phyloP scores from a whole-genome alignment of 306 rosid genomes.

The Abrus precatorius region DNA sequence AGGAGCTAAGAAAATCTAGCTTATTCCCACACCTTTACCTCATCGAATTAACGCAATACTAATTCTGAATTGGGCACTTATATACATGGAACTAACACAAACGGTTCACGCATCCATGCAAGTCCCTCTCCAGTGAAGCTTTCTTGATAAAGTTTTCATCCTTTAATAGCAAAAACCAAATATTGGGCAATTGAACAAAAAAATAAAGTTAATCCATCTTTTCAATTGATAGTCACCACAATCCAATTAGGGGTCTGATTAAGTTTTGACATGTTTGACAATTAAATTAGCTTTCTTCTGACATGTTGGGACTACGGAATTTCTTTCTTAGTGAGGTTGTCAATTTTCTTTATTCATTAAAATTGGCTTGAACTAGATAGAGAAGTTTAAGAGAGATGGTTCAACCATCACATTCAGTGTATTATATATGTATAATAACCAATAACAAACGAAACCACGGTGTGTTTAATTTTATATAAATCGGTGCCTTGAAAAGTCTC shows the following conservation, averaged over 20 bases:
- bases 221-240: constrained; percentile 55
- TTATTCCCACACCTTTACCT: constrained; percentile 47
- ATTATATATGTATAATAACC: neutral
- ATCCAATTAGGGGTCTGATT: constrained; percentile 21
- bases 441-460: too few species aligned
- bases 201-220: constrained; percentile 48
- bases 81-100: neutral
- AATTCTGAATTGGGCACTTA: constrained; percentile 34
- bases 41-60: constrained; percentile 18
- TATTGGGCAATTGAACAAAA: neutral
- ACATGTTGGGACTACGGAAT: constrained; percentile 40
- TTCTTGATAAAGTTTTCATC: neutral
- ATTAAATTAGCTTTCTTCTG: constrained; percentile 23
- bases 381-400: constrained; percentile 21
- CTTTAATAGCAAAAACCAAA: neutral
- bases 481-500: neutral
- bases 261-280: neutral
- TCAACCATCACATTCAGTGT: constrained; percentile 28
- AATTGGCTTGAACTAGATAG: constrained; percentile 40
- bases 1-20: constrained; percentile 45
- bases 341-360: constrained; percentile 12
- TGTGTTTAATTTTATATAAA: too few species aligned
- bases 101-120: constrained; percentile 34
- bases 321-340: constrained; percentile 39
- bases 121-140: constrained; percentile 36